Base-by-base conservation (phyloP, 2,329 filamentous ascomycete genomes). In the Botrytis galanthina region DNA sequence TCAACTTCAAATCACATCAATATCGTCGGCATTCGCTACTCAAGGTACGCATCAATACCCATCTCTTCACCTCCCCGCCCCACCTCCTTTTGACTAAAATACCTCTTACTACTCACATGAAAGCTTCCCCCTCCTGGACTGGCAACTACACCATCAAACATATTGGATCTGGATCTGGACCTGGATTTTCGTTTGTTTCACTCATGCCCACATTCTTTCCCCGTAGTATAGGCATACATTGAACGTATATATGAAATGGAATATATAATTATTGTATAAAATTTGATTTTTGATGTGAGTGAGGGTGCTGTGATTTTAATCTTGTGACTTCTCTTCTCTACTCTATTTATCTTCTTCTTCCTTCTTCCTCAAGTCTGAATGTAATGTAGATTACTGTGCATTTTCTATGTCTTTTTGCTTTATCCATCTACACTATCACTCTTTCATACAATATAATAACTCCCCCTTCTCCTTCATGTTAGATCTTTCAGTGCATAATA, bases 91-190 rank as follows among this genome's bases (percentile, higher is more conserved):
- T 42, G 22, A 57, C 73, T 54, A 59, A 12, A 26, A 62, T 37
- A 48, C 22, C 59, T 78, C 77, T 80, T 62, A 79, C 79, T 79
- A 80, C 79, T 80, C 73, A 80, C 73, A 48, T 74, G 60, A 79
- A 79, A 80, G 79, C 78, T 77, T 62, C 18, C 22, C 16, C 22
- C 26, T 54, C 44, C 42, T 71, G 60, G 59, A 66, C 66, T 29
- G 4, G 42, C 29, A 46, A 32, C 42, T 39, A 22, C 37, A 22
- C 48, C 10, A 29, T 35, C 16, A 54, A 54, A 29, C 4, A 46
- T 29, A 29, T 42, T 26, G 37, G 46, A 64, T n/a, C 29, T 57
- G 42, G n/a, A 39, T 8, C 37, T 46, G 51, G 73, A 73, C 14
- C 59, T 42, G 72, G 59, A 63, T 20, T 59, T 64, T 42, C 29